phyloP scores from a whole-genome alignment of 495 filamentous ascomycete genomes.

The Podospora pseudocomata region DNA sequence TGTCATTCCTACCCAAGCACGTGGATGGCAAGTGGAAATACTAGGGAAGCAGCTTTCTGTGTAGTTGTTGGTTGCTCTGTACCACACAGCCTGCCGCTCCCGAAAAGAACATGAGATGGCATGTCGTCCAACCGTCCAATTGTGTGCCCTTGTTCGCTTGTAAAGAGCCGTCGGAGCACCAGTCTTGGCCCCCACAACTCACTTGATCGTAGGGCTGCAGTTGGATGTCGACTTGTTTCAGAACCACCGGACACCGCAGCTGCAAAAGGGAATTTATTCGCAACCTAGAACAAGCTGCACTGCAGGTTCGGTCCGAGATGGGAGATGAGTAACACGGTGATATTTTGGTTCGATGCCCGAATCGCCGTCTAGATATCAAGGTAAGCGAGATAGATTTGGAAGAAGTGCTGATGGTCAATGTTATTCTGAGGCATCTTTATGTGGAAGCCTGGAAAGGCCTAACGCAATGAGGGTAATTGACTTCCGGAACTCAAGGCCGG shows the following conservation, averaged over 20 bases:
- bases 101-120: background rate
- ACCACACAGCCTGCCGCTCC: background rate
- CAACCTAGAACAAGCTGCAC: background rate
- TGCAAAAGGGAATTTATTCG: background rate
- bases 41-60: background rate
- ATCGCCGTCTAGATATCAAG: background rate
- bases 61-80: background rate
- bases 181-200: constrained; percentile 5
- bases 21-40: background rate
- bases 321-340: background rate
- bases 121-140: background rate
- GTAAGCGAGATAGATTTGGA: constrained; percentile 4
- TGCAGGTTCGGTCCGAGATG: background rate
- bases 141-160: background rate
- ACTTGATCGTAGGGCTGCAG: background rate
- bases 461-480: constrained; percentile 6
- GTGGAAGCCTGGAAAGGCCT: constrained; percentile 15
- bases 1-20: background rate
- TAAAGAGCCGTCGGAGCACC: background rate
- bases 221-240: background rate
- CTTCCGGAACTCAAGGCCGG: background rate
- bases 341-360: background rate
- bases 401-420: background rate
- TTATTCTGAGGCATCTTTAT: constrained; percentile 7
- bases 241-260: background rate